Evolutionary conservation across 2,329 filamentous ascomycete genomes (phyloP), one percentile per base, ranked within the genome.

Genomic region (Colletotrichum sp.): DNA sequence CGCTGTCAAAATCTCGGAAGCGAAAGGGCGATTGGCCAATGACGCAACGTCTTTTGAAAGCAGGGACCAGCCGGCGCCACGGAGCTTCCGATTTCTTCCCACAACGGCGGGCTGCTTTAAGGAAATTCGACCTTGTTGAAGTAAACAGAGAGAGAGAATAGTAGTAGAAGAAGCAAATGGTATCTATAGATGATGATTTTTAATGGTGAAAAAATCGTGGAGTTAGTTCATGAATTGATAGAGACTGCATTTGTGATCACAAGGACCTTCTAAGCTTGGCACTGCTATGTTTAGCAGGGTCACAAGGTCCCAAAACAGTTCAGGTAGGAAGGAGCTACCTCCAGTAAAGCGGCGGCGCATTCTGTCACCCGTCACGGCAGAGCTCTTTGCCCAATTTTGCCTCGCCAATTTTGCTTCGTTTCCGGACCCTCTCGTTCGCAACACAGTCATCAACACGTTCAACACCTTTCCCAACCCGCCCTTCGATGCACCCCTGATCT

Each of bases 21-120:
- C 59, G 39, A 55, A 12, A 4, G 6, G 13, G 5, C 64, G 28
- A 72, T 76, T 76, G 73, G 6, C 73, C 73, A 76, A 76, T 76
- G 64, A 30, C 15, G 49, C 24, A 34, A 59, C 59, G 57, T 30
- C 24, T 8, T 68, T 73, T 73, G 44, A 5, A 68, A 65, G 70
- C 70, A 64, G n/a, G 63, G 70, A 26, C 21, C 68, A 71, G 49
- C 63, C 21, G 64, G 26, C 21, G 64, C n/a, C 32, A 44, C 64
- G 63, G 73, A 63, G 39, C 49, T 76, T 76, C 73, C 73, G 73
- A 39, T 72, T 76, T 76, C 73, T 73, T 76, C 73, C 73, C 69
- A 68, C 18, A 7, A 32, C 10, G 26, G 52, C 57, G n/a, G n/a
- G 73, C 73, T 26, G 73, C 73, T 76, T 73, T 73, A 57, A 34